A percentile compares a stretch with the other conserved stretches of the same genome.
Conservation (phyloP, 139 green algal genomes). For the Medakamo hakoo region DNA sequence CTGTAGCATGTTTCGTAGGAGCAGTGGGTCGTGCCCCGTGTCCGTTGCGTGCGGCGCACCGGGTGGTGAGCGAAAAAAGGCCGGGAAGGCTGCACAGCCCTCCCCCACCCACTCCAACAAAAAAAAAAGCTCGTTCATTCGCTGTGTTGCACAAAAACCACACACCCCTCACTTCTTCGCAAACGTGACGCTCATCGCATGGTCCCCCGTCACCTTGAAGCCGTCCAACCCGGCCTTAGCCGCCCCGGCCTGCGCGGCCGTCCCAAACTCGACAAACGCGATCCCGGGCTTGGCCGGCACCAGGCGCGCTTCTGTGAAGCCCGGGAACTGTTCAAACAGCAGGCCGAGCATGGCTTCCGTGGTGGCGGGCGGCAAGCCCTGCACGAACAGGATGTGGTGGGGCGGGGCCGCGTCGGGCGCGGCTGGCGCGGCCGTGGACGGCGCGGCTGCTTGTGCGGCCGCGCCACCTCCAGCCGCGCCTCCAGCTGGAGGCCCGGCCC, state of each 20-base stretch:
- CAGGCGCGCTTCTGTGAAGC: constrained; percentile 81
- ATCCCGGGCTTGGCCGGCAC: constrained; percentile 84
- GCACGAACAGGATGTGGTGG: constrained; percentile 89
- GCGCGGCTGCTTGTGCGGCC: background rate
- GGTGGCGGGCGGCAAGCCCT: constrained; percentile 73
- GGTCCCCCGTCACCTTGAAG: constrained; percentile 80
- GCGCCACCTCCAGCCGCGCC: constrained; percentile 2
- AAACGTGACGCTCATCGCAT: constrained; percentile 79
- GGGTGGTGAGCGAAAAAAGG: no score
- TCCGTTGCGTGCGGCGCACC: no score
- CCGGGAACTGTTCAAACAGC: constrained; percentile 91
- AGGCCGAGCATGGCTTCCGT: constrained; percentile 73
- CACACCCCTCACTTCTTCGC: constrained; percentile 57
- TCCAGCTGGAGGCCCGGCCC: background rate
- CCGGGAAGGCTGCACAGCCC: no score
- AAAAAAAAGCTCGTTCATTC: background rate
- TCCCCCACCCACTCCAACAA: background rate
- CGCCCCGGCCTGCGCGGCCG: constrained; percentile 51
- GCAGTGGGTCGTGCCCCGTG: no score
- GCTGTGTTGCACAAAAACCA: background rate
- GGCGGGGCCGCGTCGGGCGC: constrained; percentile 27
- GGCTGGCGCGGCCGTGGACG: constrained; percentile 3
- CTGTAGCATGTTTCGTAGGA: no score
- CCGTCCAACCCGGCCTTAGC: constrained; percentile 72
- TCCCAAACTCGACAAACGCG: constrained; percentile 88